Evolutionary conservation across 1,139 yeast genomes (phyloP).

Genomic region (Yamadazyma buinensis): DNA sequence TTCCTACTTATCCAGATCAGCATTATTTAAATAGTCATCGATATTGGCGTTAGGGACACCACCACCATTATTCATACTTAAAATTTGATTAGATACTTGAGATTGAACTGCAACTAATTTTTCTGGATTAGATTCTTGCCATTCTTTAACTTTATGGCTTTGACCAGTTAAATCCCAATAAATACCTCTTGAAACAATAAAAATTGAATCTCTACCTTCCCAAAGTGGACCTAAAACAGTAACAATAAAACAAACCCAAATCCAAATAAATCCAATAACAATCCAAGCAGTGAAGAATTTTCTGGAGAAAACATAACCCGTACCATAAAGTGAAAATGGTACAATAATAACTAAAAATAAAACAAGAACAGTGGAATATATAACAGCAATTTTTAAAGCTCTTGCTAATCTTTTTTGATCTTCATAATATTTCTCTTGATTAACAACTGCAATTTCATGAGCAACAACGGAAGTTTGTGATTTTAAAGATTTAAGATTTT

Average conservation of each 20-base stretch:
- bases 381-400: constrained; percentile 54
- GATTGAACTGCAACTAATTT: constrained; percentile 63
- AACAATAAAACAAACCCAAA: constrained; percentile 52
- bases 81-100: constrained; percentile 46
- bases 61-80: constrained; percentile 9
- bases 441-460: constrained; percentile 36
- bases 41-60: constrained; percentile 28
- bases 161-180: constrained; percentile 85
- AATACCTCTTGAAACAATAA: constrained; percentile 63
- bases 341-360: constrained; percentile 62
- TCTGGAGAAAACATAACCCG: constrained; percentile 65
- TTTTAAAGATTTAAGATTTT: constrained; percentile 22
- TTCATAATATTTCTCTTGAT: constrained; percentile 34
- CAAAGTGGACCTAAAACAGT: constrained; percentile 61
- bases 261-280: constrained; percentile 70
- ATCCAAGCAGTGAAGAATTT: constrained; percentile 82
- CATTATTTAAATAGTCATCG: constrained; percentile 18
- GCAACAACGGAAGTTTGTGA: constrained; percentile 41
- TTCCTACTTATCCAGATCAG: constrained; percentile 14
- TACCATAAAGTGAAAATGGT: constrained; percentile 91
- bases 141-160: constrained; percentile 60
- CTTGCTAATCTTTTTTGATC: constrained; percentile 36
- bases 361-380: constrained; percentile 54
- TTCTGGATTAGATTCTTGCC: constrained; percentile 72
- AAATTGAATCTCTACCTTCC: constrained; percentile 67